Base-by-base conservation (phyloP, 257 asterid species). In the Rhazya stricta region DNA sequence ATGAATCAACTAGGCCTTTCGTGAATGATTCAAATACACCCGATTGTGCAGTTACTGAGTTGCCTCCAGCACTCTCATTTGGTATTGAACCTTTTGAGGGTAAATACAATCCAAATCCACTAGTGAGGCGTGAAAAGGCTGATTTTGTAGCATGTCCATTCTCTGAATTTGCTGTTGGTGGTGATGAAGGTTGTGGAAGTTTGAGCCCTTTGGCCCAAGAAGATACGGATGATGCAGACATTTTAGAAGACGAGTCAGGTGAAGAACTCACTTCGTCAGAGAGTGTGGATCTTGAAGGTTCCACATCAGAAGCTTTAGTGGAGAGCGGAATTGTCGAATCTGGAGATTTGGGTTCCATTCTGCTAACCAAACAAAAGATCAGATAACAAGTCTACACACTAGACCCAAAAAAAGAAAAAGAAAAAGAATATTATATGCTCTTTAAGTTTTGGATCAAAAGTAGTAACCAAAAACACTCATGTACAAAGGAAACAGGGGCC, bases 1-100 rank as follows among this genome's bases (percentile, higher is more conserved):
- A 94, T 66, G 99, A 83, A 84, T 90, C 99, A 80, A 92, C 89
- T 69, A 94, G 79, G 67, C 99, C 99, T 87, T 90, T 94, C 19
- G 92, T 87, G 53, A 92, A 82, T 65, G 97, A 90, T 76, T 85
- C 97, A 50, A 94, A 58, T 75, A 89, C 89, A 80, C 93, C 86
- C 66, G 97, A 86, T 78, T 94, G 93, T 67, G 86, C 79, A 75
- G 84, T 43, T 71, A 80, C 78, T 74, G 94, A 75, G 77, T 75
- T 73, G 79, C 79, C 80, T 72, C 82, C 86, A 69, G 85, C 85
- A 51, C 76, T 78, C 32, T 84, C 92, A 80, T 82, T 83, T 60
- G 88, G 72, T 68, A 27, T 78, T 39, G 91, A 68, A 71, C 76
- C 79, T 83, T 84, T 89, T 21, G 88, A 81, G 61, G 91, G 80